These are phyloP conservation scores for Marsdenia floribunda DNA, from an alignment of 257 asterid genomes.

Conservation along the genomic window DNA sequence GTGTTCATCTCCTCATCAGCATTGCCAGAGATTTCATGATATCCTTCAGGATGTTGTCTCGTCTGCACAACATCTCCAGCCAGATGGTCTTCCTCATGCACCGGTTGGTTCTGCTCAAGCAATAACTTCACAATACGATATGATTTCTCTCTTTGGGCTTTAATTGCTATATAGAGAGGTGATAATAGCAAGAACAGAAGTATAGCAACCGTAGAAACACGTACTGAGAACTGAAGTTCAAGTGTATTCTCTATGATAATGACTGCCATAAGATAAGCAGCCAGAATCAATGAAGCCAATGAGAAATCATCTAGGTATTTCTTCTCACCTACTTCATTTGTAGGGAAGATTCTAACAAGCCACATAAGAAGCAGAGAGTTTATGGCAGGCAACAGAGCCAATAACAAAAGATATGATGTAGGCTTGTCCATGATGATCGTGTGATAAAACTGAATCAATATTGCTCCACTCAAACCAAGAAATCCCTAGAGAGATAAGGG, in stretches of 20 bases:
- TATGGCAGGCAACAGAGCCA: slow-evolving; percentile 65
- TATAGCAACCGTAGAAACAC: slow-evolving; percentile 33
- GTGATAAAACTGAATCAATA: slow-evolving; percentile 74
- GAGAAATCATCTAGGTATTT: slow-evolving; percentile 66
- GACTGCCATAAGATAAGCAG: slow-evolving; percentile 63
- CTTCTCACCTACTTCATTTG: slow-evolving; percentile 62
- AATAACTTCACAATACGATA: slow-evolving; percentile 49
- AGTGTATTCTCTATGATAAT: slow-evolving; percentile 51
- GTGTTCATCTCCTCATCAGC: slow-evolving; percentile 33
- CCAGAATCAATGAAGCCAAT: slow-evolving; percentile 48
- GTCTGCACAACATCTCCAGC: slow-evolving; percentile 17
- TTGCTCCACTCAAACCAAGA: slow-evolving; percentile 92
- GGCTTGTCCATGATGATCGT: slow-evolving; percentile 57
- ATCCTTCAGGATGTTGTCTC: slow-evolving; percentile 34
- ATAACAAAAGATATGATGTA: slow-evolving; percentile 55
- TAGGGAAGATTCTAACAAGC: slow-evolving; percentile 46
- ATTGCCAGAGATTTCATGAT: slow-evolving; percentile 35
- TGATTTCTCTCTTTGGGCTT: slow-evolving; percentile 57
- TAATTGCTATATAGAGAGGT: slow-evolving; percentile 42
- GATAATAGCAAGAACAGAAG: slow-evolving; percentile 58
- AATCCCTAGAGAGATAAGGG: slow-evolving; percentile 58
- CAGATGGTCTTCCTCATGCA: slow-evolving; percentile 26
- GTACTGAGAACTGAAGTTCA: slow-evolving; percentile 34
- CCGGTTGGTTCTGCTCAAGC: slow-evolving; percentile 62
- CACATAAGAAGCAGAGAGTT: slow-evolving; percentile 64